Evolutionary conservation across 1,284 basidiomycete genomes (phyloP), one percentile per base, ranked within the genome.

Genomic region (Uromyces viciae-fabae): DNA sequence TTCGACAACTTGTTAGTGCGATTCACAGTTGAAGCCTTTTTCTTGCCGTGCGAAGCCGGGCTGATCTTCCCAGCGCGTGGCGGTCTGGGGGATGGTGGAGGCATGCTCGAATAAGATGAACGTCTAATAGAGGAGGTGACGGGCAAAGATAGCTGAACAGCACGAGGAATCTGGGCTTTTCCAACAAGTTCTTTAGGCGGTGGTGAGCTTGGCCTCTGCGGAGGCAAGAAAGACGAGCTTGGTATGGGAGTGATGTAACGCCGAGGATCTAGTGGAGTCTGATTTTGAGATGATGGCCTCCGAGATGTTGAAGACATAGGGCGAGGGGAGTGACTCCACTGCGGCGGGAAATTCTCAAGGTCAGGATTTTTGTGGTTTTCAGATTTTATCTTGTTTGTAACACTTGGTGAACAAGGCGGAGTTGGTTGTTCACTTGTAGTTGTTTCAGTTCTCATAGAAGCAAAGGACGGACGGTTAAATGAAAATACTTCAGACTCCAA

Each of bases 81-180:
- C 22, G 38, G 56, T 71, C 52, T 71, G 17, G 68, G 40, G 28
- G 78, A 80, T 58, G 78, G 78, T 43, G 78, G 78, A 2, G 78
- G 78, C 78, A 80, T 80, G 43, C 78, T 80, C 3, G 78, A 73
- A 72, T 80, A 73, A 52, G 78, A 80, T 33, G 69, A 49, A 38
- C 78, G 68, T 38, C 56, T 52, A 33, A 62, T 36, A 15, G 68
- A 31, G 54, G 40, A 40, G 17, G 72, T 25, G 11, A 54, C 8
- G 54, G 78, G 78, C 40, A 71, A 56, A 2, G 56, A 19, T 38
- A 80, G 56, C 42, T 49, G 68, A 46, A 49, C 33, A 28, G 78
- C 22, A 7, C 68, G 69, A 43, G 69, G 40, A 25, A 54, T 46
- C 40, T 74, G 78, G 5, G 46, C 68, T 73, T 73, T 80, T 36